Base-by-base conservation (phyloP, 768 basidiomycete genomes). In the Leccinum barrowsii region DNA sequence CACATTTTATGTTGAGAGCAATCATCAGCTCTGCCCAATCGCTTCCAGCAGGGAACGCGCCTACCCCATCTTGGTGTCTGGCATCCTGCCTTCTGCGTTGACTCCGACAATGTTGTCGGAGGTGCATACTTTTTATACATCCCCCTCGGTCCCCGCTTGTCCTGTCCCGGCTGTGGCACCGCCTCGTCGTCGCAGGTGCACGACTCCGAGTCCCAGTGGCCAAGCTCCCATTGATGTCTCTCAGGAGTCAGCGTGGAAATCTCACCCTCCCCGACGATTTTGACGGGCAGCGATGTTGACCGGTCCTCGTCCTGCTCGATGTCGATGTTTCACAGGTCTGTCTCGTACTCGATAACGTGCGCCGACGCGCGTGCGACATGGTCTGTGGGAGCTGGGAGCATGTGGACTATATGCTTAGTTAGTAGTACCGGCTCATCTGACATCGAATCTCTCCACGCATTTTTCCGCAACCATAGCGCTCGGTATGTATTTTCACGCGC, bases 271-370 rank as follows among this genome's bases (percentile, higher is more conserved):
- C 10, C 4, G 32, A 12, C 11, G 40, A 77, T 74, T 26, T 26
- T 26, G 59, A 75, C 40, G 59, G 46, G 60, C 2, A 26, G 26
- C 26, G 0, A 26, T 26, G 26, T 26, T 5, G 56, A 63, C 2
- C 63, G 67, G 4, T 73, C 76, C 12, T 77, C 87, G 44, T 88
- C 88, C 35, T 80, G 82, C 65, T 89, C 89, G 8, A 88, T 76
- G 54, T 92, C 89, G 58, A 91, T 86, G 65, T 89, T 90, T 89
- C 89, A 91, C 26, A 26, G 26, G 68, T 90, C 87, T 1, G 86
- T 84, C 74, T 91, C 89, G 68, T 86, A 87, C 57, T 90, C 89
- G 58, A 91, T 89, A 44, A 91, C 89, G 17, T 84, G 87, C 0
- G 82, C 75, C 2, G 87, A 78, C 0, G 86, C 86, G 62, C 85